These are phyloP conservation scores for Pistacia integerrima DNA, from an alignment of 345 rosid genomes.

Conservation along the genomic window DNA sequence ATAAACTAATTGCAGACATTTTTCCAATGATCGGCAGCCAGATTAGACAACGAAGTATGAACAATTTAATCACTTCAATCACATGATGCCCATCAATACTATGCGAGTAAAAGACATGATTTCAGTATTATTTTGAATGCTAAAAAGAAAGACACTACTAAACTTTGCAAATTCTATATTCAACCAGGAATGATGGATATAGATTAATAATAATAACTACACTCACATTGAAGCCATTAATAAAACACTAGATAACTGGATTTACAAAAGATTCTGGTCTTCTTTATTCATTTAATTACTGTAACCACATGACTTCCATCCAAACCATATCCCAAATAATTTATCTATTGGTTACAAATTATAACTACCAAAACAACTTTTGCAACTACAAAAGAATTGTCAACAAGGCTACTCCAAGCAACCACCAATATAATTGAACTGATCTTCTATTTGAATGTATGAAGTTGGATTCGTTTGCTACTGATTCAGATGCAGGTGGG, in stretches of 20 bases:
- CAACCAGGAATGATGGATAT: too few species aligned
- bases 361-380: neutral
- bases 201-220: neutral
- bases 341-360: neutral
- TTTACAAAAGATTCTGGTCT: too few species aligned
- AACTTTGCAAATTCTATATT: neutral
- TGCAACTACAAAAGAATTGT: conserved; percentile 19
- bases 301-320: too few species aligned
- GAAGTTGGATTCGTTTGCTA: conserved; percentile 32
- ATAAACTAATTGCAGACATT: neutral
- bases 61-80: neutral
- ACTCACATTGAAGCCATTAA: neutral
- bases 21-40: too few species aligned
- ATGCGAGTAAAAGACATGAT: neutral
- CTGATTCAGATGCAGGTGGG: conserved; percentile 15
- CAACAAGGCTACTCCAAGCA: conserved; percentile 21
- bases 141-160: neutral
- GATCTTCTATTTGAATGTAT: conserved; percentile 25
- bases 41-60: neutral
- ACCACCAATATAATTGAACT: conserved; percentile 13
- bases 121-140: neutral
- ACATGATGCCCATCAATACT: neutral
- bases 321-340: too few species aligned
- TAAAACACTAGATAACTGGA: neutral
- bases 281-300: too few species aligned